These are phyloP conservation scores for Eustoma russellianum DNA, from an alignment of 257 asterid genomes.

Conservation along the genomic window DNA sequence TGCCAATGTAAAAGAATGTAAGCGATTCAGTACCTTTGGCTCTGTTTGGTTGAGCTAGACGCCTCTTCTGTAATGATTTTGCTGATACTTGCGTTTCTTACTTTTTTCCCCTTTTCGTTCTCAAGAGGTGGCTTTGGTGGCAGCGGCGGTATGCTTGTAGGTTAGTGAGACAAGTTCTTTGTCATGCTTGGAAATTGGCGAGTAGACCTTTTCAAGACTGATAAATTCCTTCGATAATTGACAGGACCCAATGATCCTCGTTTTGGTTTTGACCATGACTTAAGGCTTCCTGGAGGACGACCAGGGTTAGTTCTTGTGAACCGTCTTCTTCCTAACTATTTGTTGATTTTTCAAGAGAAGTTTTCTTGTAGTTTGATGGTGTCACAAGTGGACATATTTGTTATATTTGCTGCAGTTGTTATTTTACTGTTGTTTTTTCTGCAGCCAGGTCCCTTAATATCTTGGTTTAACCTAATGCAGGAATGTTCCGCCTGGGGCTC, in stretches of 20 bases:
- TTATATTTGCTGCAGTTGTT: background rate
- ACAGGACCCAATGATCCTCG: conserved; percentile 78
- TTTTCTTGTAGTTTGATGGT: background rate
- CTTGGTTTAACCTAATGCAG: conserved; percentile 20
- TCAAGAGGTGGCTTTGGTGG: conserved; percentile 49
- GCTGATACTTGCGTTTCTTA: conserved; percentile 1
- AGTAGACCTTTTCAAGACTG: background rate
- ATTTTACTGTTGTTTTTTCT: too few species aligned
- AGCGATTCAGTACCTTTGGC: background rate
- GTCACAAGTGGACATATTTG: background rate
- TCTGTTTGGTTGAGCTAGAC: background rate
- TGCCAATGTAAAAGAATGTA: too few species aligned
- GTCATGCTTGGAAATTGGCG: background rate
- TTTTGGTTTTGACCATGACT: conserved; percentile 39
- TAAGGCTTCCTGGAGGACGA: conserved; percentile 48
- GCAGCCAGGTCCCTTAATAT: background rate
- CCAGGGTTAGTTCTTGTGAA: conserved; percentile 25
- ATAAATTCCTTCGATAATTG: too few species aligned
- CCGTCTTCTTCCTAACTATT: background rate
- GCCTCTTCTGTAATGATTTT: background rate
- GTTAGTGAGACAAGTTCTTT: conserved; percentile 26
- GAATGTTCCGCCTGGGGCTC: conserved; percentile 84
- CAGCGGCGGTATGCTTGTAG: conserved; percentile 63
- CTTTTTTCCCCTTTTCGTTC: background rate
- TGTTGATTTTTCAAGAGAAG: background rate